Evolutionary conservation across 805 yeast genomes (phyloP).

Genomic region (Saturnispora quitensis): DNA sequence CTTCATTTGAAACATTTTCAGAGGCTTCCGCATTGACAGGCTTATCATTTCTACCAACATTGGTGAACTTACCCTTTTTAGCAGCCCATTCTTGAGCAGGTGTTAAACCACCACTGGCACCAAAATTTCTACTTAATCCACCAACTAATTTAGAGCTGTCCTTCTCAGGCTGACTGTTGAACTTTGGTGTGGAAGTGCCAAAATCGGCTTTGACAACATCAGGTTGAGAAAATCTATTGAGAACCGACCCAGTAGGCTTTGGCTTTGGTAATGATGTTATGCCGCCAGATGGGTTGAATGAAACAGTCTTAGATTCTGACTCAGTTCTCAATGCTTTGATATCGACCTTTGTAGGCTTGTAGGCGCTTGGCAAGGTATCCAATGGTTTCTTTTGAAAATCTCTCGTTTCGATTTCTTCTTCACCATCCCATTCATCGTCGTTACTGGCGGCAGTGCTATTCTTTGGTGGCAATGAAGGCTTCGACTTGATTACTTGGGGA

Average conservation of each 20-base stretch:
- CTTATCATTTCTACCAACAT: slow-evolving; percentile 27
- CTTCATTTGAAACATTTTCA: slow-evolving; percentile 16
- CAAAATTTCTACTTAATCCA: slow-evolving; percentile 56
- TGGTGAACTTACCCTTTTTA: slow-evolving; percentile 59
- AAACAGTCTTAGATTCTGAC: slow-evolving; percentile 38
- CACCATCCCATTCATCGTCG: slow-evolving; percentile 68
- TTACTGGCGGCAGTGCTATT: slow-evolving; percentile 3
- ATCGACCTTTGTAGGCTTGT: slow-evolving; percentile 57
- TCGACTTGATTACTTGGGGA: slow-evolving; percentile 14
- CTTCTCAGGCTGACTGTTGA: slow-evolving; percentile 23
- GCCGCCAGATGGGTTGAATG: slow-evolving; percentile 36
- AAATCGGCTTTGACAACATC: slow-evolving; percentile 27
- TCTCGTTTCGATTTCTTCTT: slow-evolving; percentile 46
- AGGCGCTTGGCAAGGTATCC: slow-evolving; percentile 49
- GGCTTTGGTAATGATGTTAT: slow-evolving; percentile 58
- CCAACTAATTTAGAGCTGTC: slow-evolving; percentile 41
- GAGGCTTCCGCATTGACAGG: slow-evolving; percentile 23
- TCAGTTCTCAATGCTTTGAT: slow-evolving; percentile 43
- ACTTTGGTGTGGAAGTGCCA: slow-evolving; percentile 28
- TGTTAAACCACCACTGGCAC: slow-evolving; percentile 67
- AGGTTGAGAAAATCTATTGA: slow-evolving; percentile 35
- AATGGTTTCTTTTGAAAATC: slow-evolving; percentile 43
- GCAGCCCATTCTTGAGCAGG: slow-evolving; percentile 97
- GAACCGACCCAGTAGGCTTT: slow-evolving; percentile 41
- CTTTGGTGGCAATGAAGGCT: slow-evolving; percentile 10